Base-by-base conservation (phyloP, 129 eudicot genomes). In the Flaveria linearis region DNA sequence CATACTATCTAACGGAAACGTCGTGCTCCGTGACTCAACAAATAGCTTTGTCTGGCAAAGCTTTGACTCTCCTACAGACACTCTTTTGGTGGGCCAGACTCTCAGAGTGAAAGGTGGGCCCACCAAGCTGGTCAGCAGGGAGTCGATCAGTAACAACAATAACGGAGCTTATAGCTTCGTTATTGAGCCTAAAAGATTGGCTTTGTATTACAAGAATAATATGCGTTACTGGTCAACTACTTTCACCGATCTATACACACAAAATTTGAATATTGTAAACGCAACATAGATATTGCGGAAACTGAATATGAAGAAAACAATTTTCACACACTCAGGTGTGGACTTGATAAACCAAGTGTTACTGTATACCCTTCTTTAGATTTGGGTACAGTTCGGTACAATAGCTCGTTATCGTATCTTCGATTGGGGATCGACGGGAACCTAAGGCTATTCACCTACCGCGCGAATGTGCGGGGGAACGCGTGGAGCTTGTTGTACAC, bases 1-100 rank as follows among this genome's bases (percentile, higher is more conserved):
- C 10, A 23, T 87, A 53, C 83, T 72, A 0, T 5, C 72, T 0
- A 51, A 68, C 18, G 86, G 96, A 9, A 87, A 89, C 74, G 22
- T 87, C 33, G 92, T 87, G 9, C 84, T 89, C 13, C 77, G 71
- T 53, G 84, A 87, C 63, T 20, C 58, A 0, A 81, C 50, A 2
- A 86, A 88, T 6, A 71, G 63, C 7, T 84, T 73, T 25, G 68
- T 89, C 10, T 89, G 96, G 96, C 94, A 88, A 22, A 88, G 90
- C 62, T 88, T 88, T 12, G 90, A 88, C 33, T 79, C 72, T 14
- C 93, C 94, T 0, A 84, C 87, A 0, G 90, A 88, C 15, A 84
- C 90, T 0, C 81, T 86, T 66, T 26, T 88, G 14, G 23, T 79
- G 14, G 88, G 88, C 13, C 94, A 88, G 67, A 41, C 82, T 11